Base-by-base conservation (phyloP, 352 stramenopile species). In the Globisporangium abappressorium region DNA sequence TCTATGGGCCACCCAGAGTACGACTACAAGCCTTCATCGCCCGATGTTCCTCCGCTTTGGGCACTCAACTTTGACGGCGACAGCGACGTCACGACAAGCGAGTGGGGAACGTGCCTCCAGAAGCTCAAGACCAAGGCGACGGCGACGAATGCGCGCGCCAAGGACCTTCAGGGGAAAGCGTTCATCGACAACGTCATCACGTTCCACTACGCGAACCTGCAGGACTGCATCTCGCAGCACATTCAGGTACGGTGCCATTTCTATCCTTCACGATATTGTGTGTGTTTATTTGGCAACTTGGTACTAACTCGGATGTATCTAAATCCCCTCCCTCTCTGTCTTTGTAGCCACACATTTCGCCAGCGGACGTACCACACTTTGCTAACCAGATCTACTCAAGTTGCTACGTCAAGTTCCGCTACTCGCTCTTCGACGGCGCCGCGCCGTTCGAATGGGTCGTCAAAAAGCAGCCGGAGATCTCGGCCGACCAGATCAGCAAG, bases 371-470 rank as follows among this genome's bases (percentile, higher is more conserved):
- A 8, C 15, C 30, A 3, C 22, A 26, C 24, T 34, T 46, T 6
- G 18, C 30, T 11, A 7, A 9, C 0, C 30, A 34, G 26, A 43
- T 60, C 55, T 5, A 2, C 26, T 60, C 55, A 6, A 28, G 30
- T 11, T 60, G 55, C 55, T 60, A 81, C 66, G 65, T 85, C 69
- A 80, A 78, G 63, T 78, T 85, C 51, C 74, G 78, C 61, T 85
- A 85, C 68, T 85, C 76, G 51, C 41, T 83, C 5, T 77, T 80
- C 24, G 70, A 70, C 18, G 76, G 74, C 1, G 65, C 67, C 6
- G 66, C 76, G 38, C 72, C 76, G 20, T 85, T 84, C 47, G 78
- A 85, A 33, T 69, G 77, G 63, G 15, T 64, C 18, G 30, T 18
- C 2, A 33, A 34, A 15, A 60, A 46, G 55, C 28, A 60, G 18